Evolutionary conservation across 2,329 filamentous ascomycete genomes (phyloP), one percentile per base, ranked within the genome.

Genomic region (Ascochyta fabae): DNA sequence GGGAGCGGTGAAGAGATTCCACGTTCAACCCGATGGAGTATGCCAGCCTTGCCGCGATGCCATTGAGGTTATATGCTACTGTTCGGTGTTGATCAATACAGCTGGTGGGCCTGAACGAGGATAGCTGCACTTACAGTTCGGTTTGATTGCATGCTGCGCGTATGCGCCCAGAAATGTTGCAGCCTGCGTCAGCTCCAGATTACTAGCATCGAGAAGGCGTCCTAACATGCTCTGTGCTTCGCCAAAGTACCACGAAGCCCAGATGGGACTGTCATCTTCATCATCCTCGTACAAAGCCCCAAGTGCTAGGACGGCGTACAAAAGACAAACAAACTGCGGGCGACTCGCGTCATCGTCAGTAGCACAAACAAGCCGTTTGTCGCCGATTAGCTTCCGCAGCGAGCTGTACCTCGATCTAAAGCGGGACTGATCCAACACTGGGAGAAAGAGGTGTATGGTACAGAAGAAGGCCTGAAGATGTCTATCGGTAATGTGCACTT

Each of bases 131-230:
- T 47, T 38, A 47, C 44, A 24, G 22, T 47, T 47, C n/a, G 44
- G 44, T 38, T 47, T 47, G 44, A 47, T 47, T 13, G 44, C 44
- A 35, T 47, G 44, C 16, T 47, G 44, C 31, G 44, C 44, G 31
- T 47, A 47, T 24, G 44, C 44, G 3, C 44, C 44, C 31, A 47
- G 33, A 16, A 47, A 47, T n/a, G 24, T 47, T 15, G 44, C 44
- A 47, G 44, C 44, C 27, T 47, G 44, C n/a, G 24, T 36, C 33
- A 47, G 22, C 16, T 36, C 29, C 2, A 47, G 44, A 36, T 47
- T 47, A n/a, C 33, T 22, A 16, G 44, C 44, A 26, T 38, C 44
- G 16, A 47, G 44, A 15, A 47, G 44, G 12, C 44, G 44, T 24
- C 44, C 44, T 6, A 47, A 22, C 44, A 47, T 47, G 27, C 24